A percentile compares a stretch with the other conserved stretches of the same genome.
Conservation (phyloP, 164 flowering plant genomes). For the Tetrastigma voinierianum region DNA sequence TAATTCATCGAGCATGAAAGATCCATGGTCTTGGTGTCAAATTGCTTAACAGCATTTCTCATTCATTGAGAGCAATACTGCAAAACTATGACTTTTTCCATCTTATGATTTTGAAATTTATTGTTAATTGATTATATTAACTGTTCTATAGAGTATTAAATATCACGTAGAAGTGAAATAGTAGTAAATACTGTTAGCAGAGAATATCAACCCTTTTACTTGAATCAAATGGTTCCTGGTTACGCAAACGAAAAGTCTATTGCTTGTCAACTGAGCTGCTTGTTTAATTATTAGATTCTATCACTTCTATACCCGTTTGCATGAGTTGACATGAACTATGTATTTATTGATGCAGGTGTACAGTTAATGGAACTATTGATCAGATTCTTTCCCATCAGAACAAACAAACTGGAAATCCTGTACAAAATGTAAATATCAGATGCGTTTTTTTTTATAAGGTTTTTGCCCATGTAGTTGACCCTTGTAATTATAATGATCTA, state of each 20-base stretch:
- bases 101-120: too few relatives aligned
- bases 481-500: slow-evolving; percentile 9
- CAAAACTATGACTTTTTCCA: too few relatives aligned
- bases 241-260: background rate
- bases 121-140: too few relatives aligned
- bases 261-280: background rate
- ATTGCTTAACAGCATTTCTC: too few relatives aligned
- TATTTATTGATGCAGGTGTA: slow-evolving; percentile 37
- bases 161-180: too few relatives aligned
- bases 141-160: too few relatives aligned
- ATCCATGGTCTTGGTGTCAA: too few relatives aligned
- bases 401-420: slow-evolving; percentile 16
- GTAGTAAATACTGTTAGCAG: too few relatives aligned
- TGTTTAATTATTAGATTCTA: background rate
- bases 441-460: background rate
- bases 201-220: too few relatives aligned
- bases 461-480: background rate
- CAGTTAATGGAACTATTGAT: slow-evolving; percentile 19
- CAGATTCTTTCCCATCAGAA: slow-evolving; percentile 25
- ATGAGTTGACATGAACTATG: background rate
- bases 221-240: too few relatives aligned
- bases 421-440: slow-evolving; percentile 21
- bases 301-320: background rate
- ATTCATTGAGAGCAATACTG: too few relatives aligned
- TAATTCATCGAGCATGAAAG: too few relatives aligned